A percentile compares a stretch with the other conserved stretches of the same genome.
Conservation (phyloP, 2,329 filamentous ascomycete genomes). For the Fusarium sp. region DNA sequence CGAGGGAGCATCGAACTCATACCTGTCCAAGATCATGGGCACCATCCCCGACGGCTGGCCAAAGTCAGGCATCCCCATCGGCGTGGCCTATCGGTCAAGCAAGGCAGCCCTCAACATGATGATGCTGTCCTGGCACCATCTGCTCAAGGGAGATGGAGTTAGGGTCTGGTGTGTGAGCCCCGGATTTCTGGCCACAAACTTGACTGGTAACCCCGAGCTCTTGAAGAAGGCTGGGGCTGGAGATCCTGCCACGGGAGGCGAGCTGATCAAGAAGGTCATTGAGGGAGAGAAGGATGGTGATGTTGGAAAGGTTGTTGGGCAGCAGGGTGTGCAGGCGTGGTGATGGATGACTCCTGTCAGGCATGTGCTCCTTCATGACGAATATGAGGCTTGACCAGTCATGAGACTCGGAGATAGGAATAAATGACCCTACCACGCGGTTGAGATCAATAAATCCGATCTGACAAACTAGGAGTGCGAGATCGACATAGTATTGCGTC, state of each 20-base stretch:
- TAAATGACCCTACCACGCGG: no score
- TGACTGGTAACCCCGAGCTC: conserved; percentile 54
- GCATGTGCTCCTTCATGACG: neutral
- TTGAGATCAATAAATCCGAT: no score
- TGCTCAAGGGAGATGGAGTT: conserved; percentile 64
- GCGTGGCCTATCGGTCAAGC: conserved; percentile 42
- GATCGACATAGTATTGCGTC: no score
- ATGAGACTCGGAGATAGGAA: neutral
- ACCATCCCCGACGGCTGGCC: conserved; percentile 62
- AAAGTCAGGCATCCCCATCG: conserved; percentile 63
- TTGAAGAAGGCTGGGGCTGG: conserved; percentile 54
- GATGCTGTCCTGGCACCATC: conserved; percentile 61
- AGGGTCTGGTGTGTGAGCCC: conserved; percentile 66
- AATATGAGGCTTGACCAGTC: neutral
- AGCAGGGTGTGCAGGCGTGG: conserved; percentile 53
- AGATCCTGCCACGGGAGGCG: conserved; percentile 55
- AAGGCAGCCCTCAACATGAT: conserved; percentile 52
- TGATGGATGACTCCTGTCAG: conserved; percentile 20
- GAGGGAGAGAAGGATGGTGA: conserved; percentile 61
- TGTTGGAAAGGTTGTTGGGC: conserved; percentile 56
- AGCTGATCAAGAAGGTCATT: conserved; percentile 57
- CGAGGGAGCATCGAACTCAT: conserved; percentile 47
- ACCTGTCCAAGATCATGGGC: conserved; percentile 45
- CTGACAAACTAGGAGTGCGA: no score
- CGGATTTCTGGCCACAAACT: conserved; percentile 63